Percentiles rank a stretch among this genome's conserved stretches.
These are phyloP conservation scores for Yamadazyma olivae DNA, from an alignment of 805 yeast genomes.

Conservation along the genomic window DNA sequence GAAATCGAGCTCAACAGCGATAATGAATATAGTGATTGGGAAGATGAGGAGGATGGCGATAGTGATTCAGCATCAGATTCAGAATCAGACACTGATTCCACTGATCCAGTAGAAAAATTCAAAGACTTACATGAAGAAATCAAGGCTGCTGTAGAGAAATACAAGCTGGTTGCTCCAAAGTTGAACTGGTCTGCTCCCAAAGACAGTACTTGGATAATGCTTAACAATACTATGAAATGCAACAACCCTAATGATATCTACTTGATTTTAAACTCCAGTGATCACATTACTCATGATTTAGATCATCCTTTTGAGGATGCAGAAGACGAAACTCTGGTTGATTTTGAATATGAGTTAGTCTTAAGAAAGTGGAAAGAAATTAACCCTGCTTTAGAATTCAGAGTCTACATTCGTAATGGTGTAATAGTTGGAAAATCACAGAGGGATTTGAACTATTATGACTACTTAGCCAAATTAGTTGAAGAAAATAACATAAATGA, in stretches of 20 bases:
- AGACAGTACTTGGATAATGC: slow-evolving; percentile 89
- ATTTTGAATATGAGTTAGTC: slow-evolving; percentile 58
- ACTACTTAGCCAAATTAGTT: slow-evolving; percentile 59
- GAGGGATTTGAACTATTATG: slow-evolving; percentile 82
- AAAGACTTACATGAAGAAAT: slow-evolving; percentile 58
- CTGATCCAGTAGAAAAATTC: slow-evolving; percentile 31
- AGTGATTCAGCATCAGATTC: slow-evolving; percentile 67
- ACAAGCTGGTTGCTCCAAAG: slow-evolving; percentile 75
- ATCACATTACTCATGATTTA: slow-evolving; percentile 83
- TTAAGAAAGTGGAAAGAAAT: slow-evolving; percentile 78
- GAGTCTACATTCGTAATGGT: slow-evolving; percentile 72
- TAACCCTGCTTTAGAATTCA: slow-evolving; percentile 88
- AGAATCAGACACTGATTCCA: slow-evolving; percentile 47
- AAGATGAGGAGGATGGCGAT: slow-evolving; percentile 42
- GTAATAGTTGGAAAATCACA: slow-evolving; percentile 74
- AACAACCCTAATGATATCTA: slow-evolving; percentile 71
- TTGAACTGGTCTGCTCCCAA: slow-evolving; percentile 97
- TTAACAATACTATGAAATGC: slow-evolving; percentile 75
- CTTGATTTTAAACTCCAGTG: slow-evolving; percentile 78
- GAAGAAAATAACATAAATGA: slow-evolving; percentile 22
- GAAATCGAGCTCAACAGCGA: slow-evolving; percentile 39
- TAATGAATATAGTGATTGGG: slow-evolving; percentile 77
- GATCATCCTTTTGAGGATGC: slow-evolving; percentile 62
- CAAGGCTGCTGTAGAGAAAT: slow-evolving; percentile 39
- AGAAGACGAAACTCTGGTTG: slow-evolving; percentile 13